A percentile compares a stretch with the other conserved stretches of the same genome.
Conservation (phyloP, 805 yeast species). For the Saccharomycopsis lassenensis region DNA sequence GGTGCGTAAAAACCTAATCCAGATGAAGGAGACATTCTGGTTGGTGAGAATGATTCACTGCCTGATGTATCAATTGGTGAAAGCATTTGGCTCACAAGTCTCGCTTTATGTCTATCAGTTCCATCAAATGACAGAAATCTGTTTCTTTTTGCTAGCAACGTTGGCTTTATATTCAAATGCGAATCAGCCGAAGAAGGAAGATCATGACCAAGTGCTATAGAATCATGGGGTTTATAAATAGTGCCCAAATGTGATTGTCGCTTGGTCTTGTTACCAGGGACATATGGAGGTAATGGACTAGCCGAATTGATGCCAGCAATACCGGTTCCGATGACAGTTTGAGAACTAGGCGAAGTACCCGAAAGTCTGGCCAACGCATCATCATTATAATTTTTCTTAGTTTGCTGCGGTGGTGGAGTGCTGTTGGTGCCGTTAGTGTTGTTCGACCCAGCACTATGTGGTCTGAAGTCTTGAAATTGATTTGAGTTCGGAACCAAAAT, state of each 20-base stretch:
- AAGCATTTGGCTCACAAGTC: slow-evolving; percentile 4
- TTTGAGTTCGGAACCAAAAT: background rate
- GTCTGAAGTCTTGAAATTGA: slow-evolving; percentile 1
- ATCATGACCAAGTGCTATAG: no score
- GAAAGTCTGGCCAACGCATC: slow-evolving; percentile 15
- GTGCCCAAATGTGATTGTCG: no score
- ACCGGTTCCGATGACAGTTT: no score
- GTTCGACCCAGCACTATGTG: no score
- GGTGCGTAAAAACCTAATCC: slow-evolving; percentile 8
- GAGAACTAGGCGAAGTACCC: slow-evolving; percentile 8
- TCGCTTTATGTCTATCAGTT: slow-evolving; percentile 9
- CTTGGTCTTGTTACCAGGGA: background rate
- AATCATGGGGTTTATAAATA: no score
- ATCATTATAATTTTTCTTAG: slow-evolving; percentile 12
- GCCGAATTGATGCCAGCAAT: background rate
- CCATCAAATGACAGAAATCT: slow-evolving; percentile 15
- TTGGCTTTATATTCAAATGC: no score
- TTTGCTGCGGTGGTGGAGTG: background rate
- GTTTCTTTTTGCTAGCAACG: slow-evolving; percentile 4
- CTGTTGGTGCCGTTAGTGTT: background rate
- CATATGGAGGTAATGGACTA: background rate
- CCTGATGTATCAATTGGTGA: slow-evolving; percentile 12
- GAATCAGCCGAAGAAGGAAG: no score
- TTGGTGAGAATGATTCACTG: slow-evolving; percentile 13
- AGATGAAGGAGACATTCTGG: no score